These are phyloP conservation scores for Yamadazyma membranifaciens DNA, from an alignment of 1,139 yeast species.

Conservation along the genomic window DNA sequence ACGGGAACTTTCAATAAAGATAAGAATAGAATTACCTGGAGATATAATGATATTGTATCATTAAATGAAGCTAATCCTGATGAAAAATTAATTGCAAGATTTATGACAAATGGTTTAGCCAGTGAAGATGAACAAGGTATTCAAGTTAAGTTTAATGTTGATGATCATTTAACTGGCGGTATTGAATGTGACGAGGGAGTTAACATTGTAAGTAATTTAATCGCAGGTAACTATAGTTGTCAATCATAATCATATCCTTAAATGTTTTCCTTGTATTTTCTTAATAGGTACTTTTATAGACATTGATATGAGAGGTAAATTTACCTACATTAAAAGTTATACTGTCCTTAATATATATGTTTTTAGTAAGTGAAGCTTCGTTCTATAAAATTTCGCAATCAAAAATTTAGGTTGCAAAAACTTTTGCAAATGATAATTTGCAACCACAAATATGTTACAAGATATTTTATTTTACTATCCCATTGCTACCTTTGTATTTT, in stretches of 20 bases:
- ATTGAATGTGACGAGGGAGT: conserved; percentile 11
- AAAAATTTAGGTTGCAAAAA: background rate
- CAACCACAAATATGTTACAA: conserved; percentile 6
- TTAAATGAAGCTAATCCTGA: conserved; percentile 38
- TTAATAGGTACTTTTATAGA: no score
- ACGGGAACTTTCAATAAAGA: conserved; percentile 87
- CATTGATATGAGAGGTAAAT: no score
- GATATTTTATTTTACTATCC: background rate
- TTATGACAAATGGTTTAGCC: conserved; percentile 61
- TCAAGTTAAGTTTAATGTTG: conserved; percentile 56
- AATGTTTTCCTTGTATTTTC: background rate
- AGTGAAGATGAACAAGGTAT: conserved; percentile 69
- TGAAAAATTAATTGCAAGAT: conserved; percentile 68
- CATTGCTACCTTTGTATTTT: background rate
- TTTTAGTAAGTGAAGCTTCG: no score
- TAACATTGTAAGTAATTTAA: conserved; percentile 14
- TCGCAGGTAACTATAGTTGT: conserved; percentile 17
- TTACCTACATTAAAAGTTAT: no score
- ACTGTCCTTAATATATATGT: no score
- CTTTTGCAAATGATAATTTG: background rate
- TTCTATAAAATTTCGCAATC: no score
- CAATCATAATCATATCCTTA: conserved; percentile 1
- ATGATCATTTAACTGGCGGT: conserved; percentile 20
- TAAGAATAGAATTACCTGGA: conserved; percentile 83
- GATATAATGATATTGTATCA: conserved; percentile 51